Base-by-base conservation (phyloP, 768 basidiomycete genomes). In the Boletus rubescentipes region DNA sequence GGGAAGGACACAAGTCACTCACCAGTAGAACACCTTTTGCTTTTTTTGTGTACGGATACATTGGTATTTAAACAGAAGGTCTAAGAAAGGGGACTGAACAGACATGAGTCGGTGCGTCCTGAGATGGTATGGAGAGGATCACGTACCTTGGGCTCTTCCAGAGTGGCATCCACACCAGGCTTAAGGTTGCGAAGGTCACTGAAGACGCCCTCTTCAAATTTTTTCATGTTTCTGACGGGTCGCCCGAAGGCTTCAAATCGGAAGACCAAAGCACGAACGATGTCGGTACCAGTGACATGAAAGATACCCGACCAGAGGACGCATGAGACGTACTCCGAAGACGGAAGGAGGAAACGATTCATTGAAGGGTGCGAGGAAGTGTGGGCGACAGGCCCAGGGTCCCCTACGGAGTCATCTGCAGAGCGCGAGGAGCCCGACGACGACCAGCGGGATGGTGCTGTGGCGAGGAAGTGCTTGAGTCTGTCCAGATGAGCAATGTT, bases 21-120 rank as follows among this genome's bases (percentile, higher is more conserved):
- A 91, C 94, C 95, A 98, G 70, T 91, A 97, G 67, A 97, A 98
- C n/a, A 98, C 95, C 71, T 98, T 94, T 75, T 96, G 95, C 75
- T 97, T 98, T 80, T 97, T 98, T 70, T 98, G 95, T 1, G 95
- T 98, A 36, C 95, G 85, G 61, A 98, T 97, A 68, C 94, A 96
- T 67, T 95, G 93, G 63, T 91, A 94, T 71, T 95, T 94, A 83
- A 97, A 97, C 10, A 98, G 75, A 26, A 95, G 79, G 62, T 98
- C 95, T 16, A 98, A 78, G 74, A 98, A 95, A 0, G 90, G 88
- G 42, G 91, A 91, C 94, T 96, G 65, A 14, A 54, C 23, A 11
- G 39, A 29, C 20, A 21, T 59, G 39, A 41, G 49, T 38, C 12
- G 21, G 21, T 21, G 50, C 38, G n/a, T 15, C 31, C 29, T 12